These are phyloP conservation scores for Xylaria longipes DNA, from an alignment of 495 filamentous ascomycete genomes.

Conservation along the genomic window DNA sequence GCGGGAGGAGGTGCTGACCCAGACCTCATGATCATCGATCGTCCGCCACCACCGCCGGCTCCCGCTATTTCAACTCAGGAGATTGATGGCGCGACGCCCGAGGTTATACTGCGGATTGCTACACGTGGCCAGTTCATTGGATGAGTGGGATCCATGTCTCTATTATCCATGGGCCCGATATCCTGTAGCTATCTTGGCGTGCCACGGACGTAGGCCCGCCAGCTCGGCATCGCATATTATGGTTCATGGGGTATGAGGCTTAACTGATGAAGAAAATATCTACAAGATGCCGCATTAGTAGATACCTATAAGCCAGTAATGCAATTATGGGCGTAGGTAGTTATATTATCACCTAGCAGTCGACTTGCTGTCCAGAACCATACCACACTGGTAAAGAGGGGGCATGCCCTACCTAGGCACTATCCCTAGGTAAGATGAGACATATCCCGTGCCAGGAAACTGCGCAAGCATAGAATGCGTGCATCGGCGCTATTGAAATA, in stretches of 20 bases:
- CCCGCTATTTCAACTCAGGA: slow-evolving; percentile 39
- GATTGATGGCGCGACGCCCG: slow-evolving; percentile 42
- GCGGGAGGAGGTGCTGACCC: background rate
- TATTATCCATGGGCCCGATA: background rate
- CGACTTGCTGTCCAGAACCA: too few species aligned
- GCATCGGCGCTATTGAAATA: background rate
- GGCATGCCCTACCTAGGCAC: too few species aligned
- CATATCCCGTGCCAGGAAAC: too few species aligned
- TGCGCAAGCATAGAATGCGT: too few species aligned
- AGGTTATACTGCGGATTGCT: slow-evolving; percentile 63
- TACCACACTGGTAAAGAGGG: too few species aligned
- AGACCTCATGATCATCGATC: slow-evolving; percentile 45
- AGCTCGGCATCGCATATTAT: background rate
- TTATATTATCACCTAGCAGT: background rate
- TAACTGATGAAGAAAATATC: background rate
- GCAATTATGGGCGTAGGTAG: background rate
- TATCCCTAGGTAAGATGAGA: too few species aligned
- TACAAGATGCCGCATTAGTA: background rate
- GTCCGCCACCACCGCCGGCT: slow-evolving; percentile 47
- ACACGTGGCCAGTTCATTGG: slow-evolving; percentile 49
- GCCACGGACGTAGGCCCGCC: background rate
- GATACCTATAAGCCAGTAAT: background rate
- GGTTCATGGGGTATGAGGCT: background rate
- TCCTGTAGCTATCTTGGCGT: background rate
- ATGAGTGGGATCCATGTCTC: background rate